These are phyloP conservation scores for Apostasia shenzhenica DNA, from an alignment of 106 monocot genomes.

Conservation along the genomic window DNA sequence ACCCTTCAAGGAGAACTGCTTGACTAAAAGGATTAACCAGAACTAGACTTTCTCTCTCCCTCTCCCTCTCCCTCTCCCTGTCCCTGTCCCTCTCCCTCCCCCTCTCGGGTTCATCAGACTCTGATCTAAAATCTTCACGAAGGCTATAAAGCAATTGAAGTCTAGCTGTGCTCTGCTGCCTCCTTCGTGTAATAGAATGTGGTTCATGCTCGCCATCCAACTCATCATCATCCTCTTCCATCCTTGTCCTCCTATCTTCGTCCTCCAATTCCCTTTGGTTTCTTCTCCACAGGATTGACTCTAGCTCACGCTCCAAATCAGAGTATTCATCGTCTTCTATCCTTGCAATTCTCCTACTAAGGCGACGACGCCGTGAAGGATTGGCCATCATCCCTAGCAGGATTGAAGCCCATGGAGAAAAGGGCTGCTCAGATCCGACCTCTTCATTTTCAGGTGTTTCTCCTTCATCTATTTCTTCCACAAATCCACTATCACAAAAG, in stretches of 20 bases:
- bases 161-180: conserved; percentile 20
- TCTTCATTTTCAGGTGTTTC: conserved; percentile 5
- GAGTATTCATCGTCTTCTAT: conserved; percentile 1
- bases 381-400: conserved; percentile 29
- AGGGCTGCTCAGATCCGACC: conserved; percentile 4
- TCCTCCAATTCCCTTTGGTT: not conserved
- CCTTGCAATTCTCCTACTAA: not conserved
- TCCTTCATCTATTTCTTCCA: conserved; percentile 30
- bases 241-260: not conserved
- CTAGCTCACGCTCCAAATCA: conserved; percentile 3
- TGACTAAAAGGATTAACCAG: conserved; percentile 8
- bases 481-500: conserved; percentile 32
- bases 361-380: conserved; percentile 13
- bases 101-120: conserved; percentile 4
- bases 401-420: conserved; percentile 30
- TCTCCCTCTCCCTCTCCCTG: conserved; percentile 10
- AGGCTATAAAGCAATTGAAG: conserved; percentile 21
- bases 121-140: conserved; percentile 6
- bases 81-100: conserved; percentile 8
- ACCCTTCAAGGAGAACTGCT: conserved; percentile 9
- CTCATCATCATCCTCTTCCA: not conserved
- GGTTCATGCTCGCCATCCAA: conserved; percentile 1
- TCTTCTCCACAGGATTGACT: not conserved
- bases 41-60: conserved; percentile 12
- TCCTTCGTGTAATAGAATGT: conserved; percentile 5